A percentile compares a stretch with the other conserved stretches of the same genome.
phyloP scores from a whole-genome alignment of 2,329 filamentous ascomycete species.

The Claviceps sp. region DNA sequence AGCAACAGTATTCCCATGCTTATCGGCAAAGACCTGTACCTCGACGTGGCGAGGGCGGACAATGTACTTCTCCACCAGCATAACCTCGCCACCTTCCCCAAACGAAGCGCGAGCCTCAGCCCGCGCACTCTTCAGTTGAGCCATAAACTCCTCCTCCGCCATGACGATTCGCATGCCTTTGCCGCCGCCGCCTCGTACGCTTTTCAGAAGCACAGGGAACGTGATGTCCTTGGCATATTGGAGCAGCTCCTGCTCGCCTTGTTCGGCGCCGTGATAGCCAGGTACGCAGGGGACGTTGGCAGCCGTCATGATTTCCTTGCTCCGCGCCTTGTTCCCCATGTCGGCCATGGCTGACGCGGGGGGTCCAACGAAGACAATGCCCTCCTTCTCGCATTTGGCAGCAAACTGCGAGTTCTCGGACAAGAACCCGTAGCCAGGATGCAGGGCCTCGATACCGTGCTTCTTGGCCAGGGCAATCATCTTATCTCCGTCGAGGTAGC shows the following conservation, averaged over 20 bases:
- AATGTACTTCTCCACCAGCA: conserved; percentile 77
- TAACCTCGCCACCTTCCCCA: conserved; percentile 64
- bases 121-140: conserved; percentile 58
- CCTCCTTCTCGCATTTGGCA: conserved; percentile 73
- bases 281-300: conserved; percentile 96
- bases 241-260: conserved; percentile 49
- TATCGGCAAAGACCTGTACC: conserved; percentile 81
- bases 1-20: conserved; percentile 63
- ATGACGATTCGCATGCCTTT: conserved; percentile 73
- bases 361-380: conserved; percentile 87
- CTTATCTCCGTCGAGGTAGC: conserved; percentile 84
- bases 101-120: conserved; percentile 69
- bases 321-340: conserved; percentile 88
- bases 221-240: conserved; percentile 57
- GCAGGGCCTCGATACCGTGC: conserved; percentile 78
- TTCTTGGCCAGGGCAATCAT: conserved; percentile 82
- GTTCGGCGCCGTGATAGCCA: conserved; percentile 82
- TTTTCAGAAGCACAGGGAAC: conserved; percentile 66
- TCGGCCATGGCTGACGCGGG: conserved; percentile 69
- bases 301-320: conserved; percentile 91
- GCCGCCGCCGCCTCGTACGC: conserved; percentile 66
- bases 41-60: conserved; percentile 72
- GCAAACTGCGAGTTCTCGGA: conserved; percentile 92
- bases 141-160: conserved; percentile 52
- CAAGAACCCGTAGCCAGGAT: conserved; percentile 92